Base-by-base conservation (phyloP, 768 basidiomycete species). In the Calocera cornea region DNA sequence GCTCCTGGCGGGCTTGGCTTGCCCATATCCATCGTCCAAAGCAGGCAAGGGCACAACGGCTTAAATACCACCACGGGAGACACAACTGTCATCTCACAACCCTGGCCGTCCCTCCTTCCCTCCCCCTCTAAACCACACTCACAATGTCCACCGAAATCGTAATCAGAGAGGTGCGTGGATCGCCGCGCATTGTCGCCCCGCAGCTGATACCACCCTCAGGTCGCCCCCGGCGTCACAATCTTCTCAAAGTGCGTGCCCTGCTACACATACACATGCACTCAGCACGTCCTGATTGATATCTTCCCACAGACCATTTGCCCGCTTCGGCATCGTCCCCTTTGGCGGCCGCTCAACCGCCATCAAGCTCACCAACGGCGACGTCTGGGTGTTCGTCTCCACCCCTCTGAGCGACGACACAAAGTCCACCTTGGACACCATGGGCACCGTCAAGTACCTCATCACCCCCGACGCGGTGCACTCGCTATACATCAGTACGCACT, bases 351-450 rank as follows among this genome's bases (percentile, higher is more conserved):
- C 69, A 14, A 75, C 75, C 1, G 71, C 74, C 2, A 72, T 78
- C 67, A 72, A 71, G 65, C 68, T 77, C 14, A 63, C 67, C 38
- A 74, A 70, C 47, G 40, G 69, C 34, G 72, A 74, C 12, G 72
- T 78, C 44, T 79, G 75, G 66, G 68, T 80, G 38, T 74, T 76
- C 27, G 77, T 75, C 19, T 78, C 77, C 11, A 71, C 72, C n/a
- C 77, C 78, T 1, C 72, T 74, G 65, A 72, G 73, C 19, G 71
- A 74, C 29, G 72, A 73, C 0, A 78, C 77, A 1, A 71, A 73
- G 49, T 67, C 68, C 14, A 73, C 72, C 2, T 50, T 76, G 14
- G 54, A 64, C 27, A 64, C 64, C 27, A 67, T 78, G 41, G 77
- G 77, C 0, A 67, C 68, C 33, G 73, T 76, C 67, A 73, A 72